A percentile compares a stretch with the other conserved stretches of the same genome.
phyloP scores from a whole-genome alignment of 2,329 filamentous ascomycete species.

The Trichophyton equinum region DNA sequence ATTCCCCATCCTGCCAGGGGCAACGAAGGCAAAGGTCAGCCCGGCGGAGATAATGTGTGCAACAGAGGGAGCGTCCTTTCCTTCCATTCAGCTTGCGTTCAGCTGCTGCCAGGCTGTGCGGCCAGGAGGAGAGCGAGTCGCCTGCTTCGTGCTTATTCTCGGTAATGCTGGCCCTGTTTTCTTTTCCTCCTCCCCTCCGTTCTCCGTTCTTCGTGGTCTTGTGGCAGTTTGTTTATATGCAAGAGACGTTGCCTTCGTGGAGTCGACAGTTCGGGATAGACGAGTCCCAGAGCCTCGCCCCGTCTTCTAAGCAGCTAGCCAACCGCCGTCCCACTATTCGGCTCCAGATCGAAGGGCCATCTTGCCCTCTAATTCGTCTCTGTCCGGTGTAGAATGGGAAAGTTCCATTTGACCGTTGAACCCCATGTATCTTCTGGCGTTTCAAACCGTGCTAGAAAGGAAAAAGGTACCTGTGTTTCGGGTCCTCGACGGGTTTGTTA shows the following conservation, averaged over 20 bases:
- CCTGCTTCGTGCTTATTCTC: not conserved
- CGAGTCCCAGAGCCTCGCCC: not conserved
- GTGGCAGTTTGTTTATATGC: too few species aligned
- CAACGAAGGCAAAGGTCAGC: not conserved
- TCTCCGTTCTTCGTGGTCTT: not conserved
- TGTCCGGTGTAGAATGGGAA: not conserved
- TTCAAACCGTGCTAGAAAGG: not conserved
- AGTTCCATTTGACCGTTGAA: not conserved
- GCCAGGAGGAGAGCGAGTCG: not conserved
- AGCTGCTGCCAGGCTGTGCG: not conserved
- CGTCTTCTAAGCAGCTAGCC: not conserved
- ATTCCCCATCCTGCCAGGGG: not conserved
- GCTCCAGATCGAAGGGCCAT: not conserved
- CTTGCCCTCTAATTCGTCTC: not conserved
- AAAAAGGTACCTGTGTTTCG: constrained; percentile 1
- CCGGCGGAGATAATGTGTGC: constrained; percentile 2
- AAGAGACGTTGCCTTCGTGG: too few species aligned
- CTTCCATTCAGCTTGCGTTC: not conserved
- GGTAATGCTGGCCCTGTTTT: not conserved
- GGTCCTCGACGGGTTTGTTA: not conserved
- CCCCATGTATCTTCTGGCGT: not conserved
- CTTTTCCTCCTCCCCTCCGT: not conserved
- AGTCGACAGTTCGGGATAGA: too few species aligned
- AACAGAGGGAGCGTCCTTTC: not conserved
- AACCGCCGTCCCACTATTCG: not conserved